Evolutionary conservation across 495 filamentous ascomycete genomes (phyloP).

Genomic region (Penicillium samsonianum): DNA sequence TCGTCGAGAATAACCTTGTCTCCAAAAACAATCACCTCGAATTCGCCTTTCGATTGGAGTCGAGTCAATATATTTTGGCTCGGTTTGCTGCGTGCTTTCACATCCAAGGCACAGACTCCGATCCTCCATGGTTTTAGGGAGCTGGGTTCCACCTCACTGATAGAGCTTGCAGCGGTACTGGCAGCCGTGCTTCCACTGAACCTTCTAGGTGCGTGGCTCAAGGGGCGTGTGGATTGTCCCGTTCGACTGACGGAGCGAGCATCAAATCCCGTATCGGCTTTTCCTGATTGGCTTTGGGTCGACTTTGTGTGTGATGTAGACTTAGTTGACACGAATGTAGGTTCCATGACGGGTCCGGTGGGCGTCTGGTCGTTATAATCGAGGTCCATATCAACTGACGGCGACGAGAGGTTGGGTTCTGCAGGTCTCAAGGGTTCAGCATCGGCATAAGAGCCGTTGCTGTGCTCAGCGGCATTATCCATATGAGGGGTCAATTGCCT

Average conservation of each 20-base stretch:
- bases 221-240: conserved; percentile 57
- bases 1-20: conserved; percentile 98
- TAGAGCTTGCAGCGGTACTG: conserved; percentile 71
- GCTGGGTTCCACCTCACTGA: conserved; percentile 42
- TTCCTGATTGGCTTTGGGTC: conserved; percentile 6
- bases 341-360: conserved; percentile 17
- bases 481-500: conserved; percentile 17
- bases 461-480: conserved; percentile 24
- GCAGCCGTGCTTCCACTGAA: conserved; percentile 74
- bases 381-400: conserved; percentile 6
- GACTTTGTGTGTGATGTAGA: conserved; percentile 19
- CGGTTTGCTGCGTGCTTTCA: conserved; percentile 94
- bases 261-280: conserved; percentile 28
- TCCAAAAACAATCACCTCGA: conserved; percentile 95
- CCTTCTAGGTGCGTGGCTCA: conserved; percentile 71
- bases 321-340: conserved; percentile 19
- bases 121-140: conserved; percentile 60
- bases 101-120: conserved; percentile 92
- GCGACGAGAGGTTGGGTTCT: conserved; percentile 17
- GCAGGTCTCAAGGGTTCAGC: conserved; percentile 16
- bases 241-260: conserved; percentile 22
- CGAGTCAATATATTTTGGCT: conserved; percentile 93
- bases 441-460: conserved; percentile 45
- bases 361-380: conserved; percentile 25
- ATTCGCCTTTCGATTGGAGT: conserved; percentile 84